These are phyloP conservation scores for Malus hybrid DNA, from an alignment of 331 rosid genomes.

Conservation along the genomic window DNA sequence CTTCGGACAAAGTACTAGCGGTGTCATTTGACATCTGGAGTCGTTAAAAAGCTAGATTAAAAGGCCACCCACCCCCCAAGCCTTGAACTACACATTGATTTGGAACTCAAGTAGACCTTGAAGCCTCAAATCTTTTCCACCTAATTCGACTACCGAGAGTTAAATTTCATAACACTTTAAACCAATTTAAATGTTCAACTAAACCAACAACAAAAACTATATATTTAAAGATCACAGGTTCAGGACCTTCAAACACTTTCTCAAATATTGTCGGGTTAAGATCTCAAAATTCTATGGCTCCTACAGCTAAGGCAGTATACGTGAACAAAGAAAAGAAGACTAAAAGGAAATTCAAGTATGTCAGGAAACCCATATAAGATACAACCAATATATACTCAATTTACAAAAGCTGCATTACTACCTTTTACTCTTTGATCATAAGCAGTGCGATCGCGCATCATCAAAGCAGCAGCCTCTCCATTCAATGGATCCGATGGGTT, in stretches of 20 bases:
- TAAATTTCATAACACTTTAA: neutral
- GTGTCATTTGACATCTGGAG: neutral
- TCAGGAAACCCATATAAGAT: neutral
- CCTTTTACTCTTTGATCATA: constrained; percentile 87
- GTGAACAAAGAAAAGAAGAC: neutral
- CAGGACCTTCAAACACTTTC: neutral
- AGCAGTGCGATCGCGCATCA: constrained; percentile 69
- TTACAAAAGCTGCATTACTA: constrained; percentile 17
- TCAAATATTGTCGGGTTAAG: too few species aligned
- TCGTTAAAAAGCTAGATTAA: neutral
- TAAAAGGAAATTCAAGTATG: neutral
- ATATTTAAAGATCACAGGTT: neutral
- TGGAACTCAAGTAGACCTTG: neutral
- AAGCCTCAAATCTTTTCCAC: neutral
- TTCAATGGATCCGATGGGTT: constrained; percentile 87
- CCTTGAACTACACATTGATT: neutral
- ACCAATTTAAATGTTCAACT: neutral
- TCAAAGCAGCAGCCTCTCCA: constrained; percentile 82
- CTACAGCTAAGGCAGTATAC: too few species aligned
- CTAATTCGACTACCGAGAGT: neutral
- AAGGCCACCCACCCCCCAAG: too few species aligned
- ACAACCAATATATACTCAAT: neutral
- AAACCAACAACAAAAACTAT: neutral
- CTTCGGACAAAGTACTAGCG: neutral
- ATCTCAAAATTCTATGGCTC: too few species aligned